Conservation (phyloP, 768 basidiomycete genomes). For the Mycena polygramma region DNA sequence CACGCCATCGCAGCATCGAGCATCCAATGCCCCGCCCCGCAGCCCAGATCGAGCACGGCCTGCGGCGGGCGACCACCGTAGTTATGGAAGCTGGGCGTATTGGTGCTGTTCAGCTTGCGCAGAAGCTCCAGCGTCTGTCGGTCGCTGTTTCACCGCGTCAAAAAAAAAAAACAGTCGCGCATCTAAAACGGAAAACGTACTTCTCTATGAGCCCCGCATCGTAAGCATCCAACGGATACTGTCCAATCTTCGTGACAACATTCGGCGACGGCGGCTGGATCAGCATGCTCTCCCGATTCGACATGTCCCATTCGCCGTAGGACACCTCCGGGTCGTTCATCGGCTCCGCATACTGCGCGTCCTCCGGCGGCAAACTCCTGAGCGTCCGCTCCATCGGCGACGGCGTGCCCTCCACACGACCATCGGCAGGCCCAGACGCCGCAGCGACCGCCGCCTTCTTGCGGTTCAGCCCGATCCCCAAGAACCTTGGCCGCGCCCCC, state of each 20-base stretch:
- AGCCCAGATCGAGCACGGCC: conserved; percentile 67
- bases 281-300: not conserved
- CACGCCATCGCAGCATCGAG: conserved; percentile 62
- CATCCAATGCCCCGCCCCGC: conserved; percentile 67
- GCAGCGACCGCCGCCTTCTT: conserved; percentile 20
- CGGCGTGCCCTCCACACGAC: not conserved
- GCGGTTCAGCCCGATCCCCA: conserved; percentile 18
- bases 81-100: conserved; percentile 42
- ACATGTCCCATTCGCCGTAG: not conserved
- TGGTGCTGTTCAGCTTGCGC: conserved; percentile 51
- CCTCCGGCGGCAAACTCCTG: not conserved
- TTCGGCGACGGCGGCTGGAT: conserved; percentile 8
- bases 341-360: not conserved
- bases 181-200: conserved; percentile 14
- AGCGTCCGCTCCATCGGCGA: conserved; percentile 6
- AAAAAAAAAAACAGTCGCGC: not conserved
- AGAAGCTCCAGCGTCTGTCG: conserved; percentile 54
- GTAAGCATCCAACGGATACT: conserved; percentile 43
- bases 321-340: not conserved
- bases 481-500: conserved; percentile 11
- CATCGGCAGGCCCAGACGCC: not conserved
- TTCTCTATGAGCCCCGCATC: conserved; percentile 38
- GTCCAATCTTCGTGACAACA: conserved; percentile 35
- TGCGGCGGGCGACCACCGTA: conserved; percentile 48
- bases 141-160: conserved; percentile 51